These are phyloP conservation scores for Vigna nakashimae DNA, from an alignment of 306 rosid species.

Conservation along the genomic window DNA sequence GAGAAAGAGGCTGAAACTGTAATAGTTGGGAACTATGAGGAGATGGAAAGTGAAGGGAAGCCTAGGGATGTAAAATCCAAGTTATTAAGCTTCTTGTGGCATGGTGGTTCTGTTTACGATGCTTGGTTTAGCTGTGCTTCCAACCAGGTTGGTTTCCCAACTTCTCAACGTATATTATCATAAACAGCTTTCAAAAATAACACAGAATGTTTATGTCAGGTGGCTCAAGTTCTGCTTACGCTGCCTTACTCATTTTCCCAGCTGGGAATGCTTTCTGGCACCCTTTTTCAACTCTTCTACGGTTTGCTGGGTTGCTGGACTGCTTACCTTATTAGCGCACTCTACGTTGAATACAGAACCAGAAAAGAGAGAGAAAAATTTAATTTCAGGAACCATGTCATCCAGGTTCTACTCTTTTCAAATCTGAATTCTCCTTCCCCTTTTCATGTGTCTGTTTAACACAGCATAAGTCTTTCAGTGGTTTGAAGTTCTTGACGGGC, in stretches of 20 bases:
- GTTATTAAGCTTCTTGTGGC: conserved; percentile 73
- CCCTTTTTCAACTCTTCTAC: conserved; percentile 79
- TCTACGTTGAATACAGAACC: conserved; percentile 84
- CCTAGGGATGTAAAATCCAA: conserved; percentile 53
- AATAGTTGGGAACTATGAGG: conserved; percentile 79
- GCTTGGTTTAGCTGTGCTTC: conserved; percentile 77
- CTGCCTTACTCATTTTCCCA: conserved; percentile 54
- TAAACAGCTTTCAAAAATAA: too few species aligned
- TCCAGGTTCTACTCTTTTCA: conserved; percentile 55
- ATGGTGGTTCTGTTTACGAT: conserved; percentile 85
- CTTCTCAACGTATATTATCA: background rate
- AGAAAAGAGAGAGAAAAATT: conserved; percentile 81
- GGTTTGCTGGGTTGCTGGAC: conserved; percentile 86
- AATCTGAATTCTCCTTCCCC: background rate
- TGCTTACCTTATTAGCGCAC: conserved; percentile 78
- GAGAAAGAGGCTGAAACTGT: conserved; percentile 75
- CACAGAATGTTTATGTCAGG: conserved; percentile 45
- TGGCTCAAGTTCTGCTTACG: conserved; percentile 88
- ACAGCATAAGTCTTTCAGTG: conserved; percentile 50
- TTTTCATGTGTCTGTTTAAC: background rate
- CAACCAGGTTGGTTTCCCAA: conserved; percentile 19
- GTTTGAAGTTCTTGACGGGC: conserved; percentile 94
- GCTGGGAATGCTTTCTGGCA: conserved; percentile 83
- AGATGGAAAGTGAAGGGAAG: conserved; percentile 75
- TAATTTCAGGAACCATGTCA: conserved; percentile 91